Conservation (phyloP, 2,329 filamentous ascomycete species). For the Periconia macrospinosa region DNA sequence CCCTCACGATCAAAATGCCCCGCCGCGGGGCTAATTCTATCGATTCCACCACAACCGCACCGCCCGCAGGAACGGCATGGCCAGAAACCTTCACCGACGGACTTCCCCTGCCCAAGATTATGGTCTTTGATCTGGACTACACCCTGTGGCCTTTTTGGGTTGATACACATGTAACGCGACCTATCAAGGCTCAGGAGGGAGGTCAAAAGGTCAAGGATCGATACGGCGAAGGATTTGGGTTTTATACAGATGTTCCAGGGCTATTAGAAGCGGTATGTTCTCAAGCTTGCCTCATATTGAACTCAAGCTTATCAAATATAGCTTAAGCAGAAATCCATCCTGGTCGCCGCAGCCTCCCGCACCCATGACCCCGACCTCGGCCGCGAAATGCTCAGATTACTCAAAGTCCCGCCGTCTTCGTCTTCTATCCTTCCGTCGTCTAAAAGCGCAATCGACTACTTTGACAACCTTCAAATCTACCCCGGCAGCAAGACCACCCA, state of each 20-base stretch:
- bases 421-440: conserved; percentile 45
- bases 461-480: conserved; percentile 63
- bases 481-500: conserved; percentile 84
- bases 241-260: conserved; percentile 50
- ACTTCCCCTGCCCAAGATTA: conserved; percentile 74
- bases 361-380: conserved; percentile 80
- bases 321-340: conserved; percentile 51
- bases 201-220: conserved; percentile 56
- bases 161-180: conserved; percentile 83
- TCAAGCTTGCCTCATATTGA: not conserved
- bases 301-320: conserved; percentile 47
- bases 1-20: conserved; percentile 24
- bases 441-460: conserved; percentile 52
- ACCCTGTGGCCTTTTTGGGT: conserved; percentile 99
- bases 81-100: conserved; percentile 65
- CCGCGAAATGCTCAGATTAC: conserved; percentile 74
- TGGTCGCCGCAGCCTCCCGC: conserved; percentile 75
- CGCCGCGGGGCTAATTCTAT: conserved; percentile 27
- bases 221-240: conserved; percentile 50
- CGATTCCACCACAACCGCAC: conserved; percentile 32
- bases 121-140: conserved; percentile 97
- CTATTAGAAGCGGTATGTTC: conserved; percentile 42
- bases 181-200: conserved; percentile 58
- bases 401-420: conserved; percentile 63
- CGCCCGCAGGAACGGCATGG: conserved; percentile 40